Evolutionary conservation across 805 yeast species (phyloP).

Genomic region (Hanseniaspora nectarophila): DNA sequence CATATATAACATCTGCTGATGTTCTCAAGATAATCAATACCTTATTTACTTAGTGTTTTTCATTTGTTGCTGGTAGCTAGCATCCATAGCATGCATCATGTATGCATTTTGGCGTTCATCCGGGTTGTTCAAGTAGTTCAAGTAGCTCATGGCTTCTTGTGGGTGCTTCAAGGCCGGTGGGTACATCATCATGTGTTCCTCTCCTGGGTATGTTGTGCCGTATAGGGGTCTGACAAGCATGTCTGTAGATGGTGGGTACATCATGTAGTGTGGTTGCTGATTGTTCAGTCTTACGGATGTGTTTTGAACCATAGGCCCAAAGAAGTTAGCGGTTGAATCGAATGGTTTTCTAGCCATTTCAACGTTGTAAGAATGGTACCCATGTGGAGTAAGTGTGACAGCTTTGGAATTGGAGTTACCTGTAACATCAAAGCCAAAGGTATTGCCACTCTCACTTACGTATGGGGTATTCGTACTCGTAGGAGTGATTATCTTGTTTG

Average conservation of each 20-base stretch:
- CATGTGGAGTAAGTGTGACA: not conserved
- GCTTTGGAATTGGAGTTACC: not conserved
- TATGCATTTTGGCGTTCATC: no score
- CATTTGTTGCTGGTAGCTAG: no score
- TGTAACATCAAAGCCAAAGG: not conserved
- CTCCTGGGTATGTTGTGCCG: not conserved
- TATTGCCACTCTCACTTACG: no score
- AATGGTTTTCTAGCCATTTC: not conserved
- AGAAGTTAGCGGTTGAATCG: not conserved
- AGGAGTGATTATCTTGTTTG: not conserved
- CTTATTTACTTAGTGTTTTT: no score
- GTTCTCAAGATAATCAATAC: no score
- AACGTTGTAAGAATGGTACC: not conserved
- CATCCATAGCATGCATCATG: no score
- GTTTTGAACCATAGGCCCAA: not conserved
- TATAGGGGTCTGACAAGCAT: not conserved
- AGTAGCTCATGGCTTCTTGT: not conserved
- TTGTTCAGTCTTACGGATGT: not conserved
- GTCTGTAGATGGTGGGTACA: not conserved
- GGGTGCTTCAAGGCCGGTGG: not conserved
- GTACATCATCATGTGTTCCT: not conserved
- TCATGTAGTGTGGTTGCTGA: not conserved
- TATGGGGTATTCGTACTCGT: not conserved
- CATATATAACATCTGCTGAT: no score
- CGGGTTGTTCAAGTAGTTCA: no score